Evolutionary conservation across 257 asterid genomes (phyloP).

Genomic region (Osmanthus fragrans): DNA sequence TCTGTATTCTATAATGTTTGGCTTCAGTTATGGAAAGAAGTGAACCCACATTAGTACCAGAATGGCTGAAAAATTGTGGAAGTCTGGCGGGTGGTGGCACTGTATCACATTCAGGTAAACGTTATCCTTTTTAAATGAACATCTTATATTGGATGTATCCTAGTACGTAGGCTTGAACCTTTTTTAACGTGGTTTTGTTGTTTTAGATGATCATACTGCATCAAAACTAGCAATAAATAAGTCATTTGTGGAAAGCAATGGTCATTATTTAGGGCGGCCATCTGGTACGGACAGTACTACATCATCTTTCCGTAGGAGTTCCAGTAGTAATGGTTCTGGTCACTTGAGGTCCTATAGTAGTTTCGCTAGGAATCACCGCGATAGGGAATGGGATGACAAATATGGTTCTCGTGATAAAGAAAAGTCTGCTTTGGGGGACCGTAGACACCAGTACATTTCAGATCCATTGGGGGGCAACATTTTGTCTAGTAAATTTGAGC

Average conservation of each 20-base stretch:
- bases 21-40: conserved; percentile 41
- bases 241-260: conserved; percentile 48
- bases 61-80: conserved; percentile 47
- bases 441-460: conserved; percentile 42
- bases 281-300: conserved; percentile 57
- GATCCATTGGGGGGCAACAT: conserved; percentile 40
- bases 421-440: conserved; percentile 39
- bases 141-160: neutral
- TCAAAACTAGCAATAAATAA: conserved; percentile 61
- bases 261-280: conserved; percentile 57
- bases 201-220: conserved; percentile 60
- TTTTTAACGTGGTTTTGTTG: conserved; percentile 14
- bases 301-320: conserved; percentile 59
- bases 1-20: conserved; percentile 48
- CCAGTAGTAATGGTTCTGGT: conserved; percentile 60
- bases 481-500: conserved; percentile 45
- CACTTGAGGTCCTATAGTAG: conserved; percentile 56
- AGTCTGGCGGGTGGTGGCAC: conserved; percentile 27
- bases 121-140: neutral
- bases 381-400: conserved; percentile 55
- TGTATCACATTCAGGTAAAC: conserved; percentile 37
- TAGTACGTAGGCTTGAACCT: neutral
- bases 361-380: conserved; percentile 66
- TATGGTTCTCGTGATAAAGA: conserved; percentile 50
- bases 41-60: conserved; percentile 53